Base-by-base conservation (phyloP, 2,329 filamentous ascomycete genomes). In the Apiospora rasikravindrae region DNA sequence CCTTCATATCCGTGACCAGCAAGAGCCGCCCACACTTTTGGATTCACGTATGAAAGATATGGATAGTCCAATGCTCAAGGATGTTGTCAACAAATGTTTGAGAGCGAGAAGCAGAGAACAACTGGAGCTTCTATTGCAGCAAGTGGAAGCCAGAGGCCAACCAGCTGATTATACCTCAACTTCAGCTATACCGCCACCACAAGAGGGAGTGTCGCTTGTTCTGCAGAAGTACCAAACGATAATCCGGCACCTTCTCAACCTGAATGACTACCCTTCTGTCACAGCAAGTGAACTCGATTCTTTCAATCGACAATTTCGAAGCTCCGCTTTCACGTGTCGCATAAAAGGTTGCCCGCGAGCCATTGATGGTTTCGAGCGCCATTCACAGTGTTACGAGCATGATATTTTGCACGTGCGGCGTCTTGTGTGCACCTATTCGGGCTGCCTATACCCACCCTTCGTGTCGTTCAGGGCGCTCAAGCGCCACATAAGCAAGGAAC, bases 271-370 rank as follows among this genome's bases (percentile, higher is more conserved):
- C 16, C 47, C 71, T 5, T 73, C 70, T 0, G 49, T 76, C 0
- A 33, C 70, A 0, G 37, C 70, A 11, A 70, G 73, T 16, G 70
- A 77, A 2, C 61, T 78, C 0, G 72, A 76, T 42, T 66, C 24
- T 8, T 78, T 77, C 45, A 71, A 75, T 42, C 47, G 67, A 5
- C 57, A 75, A 2, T 75, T 67, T 14, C 49, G 69, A 0, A 67
- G 33, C 6, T 73, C 72, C 22, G 73, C 71, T 2, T 73, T 73
- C 61, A 74, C 70, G 2, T 76, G 76, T 68, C 70, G 76, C 14
- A 51, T 78, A 0, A 33, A 42, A 11, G 73, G 64, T 0, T 80
- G 78, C 47, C 73, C 74, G 2, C 26, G 66, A 5, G 74, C 75
- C 1, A 69, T 70, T 0, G 0, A 72, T 0, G 77, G 78, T 0